Conservation (phyloP, 805 yeast species). For the Hanseniaspora singularis region DNA sequence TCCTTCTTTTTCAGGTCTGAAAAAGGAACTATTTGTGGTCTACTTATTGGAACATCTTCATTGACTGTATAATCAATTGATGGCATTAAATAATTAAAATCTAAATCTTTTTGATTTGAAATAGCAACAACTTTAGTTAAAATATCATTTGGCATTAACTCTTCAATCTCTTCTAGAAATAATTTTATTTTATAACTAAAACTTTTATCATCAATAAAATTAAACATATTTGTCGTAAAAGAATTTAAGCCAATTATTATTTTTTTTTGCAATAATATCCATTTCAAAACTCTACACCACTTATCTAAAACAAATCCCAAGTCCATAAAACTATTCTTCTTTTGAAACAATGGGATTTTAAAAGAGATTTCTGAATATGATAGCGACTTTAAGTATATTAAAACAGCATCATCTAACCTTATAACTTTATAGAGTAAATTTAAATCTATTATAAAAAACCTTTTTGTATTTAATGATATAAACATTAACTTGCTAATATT, state of each 20-base stretch:
- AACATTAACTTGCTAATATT: background rate
- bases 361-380: constrained; percentile 11
- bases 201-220: background rate
- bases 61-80: too few relatives aligned
- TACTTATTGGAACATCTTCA: too few relatives aligned
- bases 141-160: constrained; percentile 1
- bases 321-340: background rate
- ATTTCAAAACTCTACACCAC: constrained; percentile 2
- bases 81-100: constrained; percentile 1
- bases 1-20: background rate
- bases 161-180: background rate
- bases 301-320: constrained; percentile 4
- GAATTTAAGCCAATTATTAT: background rate
- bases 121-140: background rate
- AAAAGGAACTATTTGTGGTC: too few relatives aligned
- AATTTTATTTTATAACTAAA: background rate
- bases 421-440: constrained; percentile 3
- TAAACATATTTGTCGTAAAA: constrained; percentile 5
- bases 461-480: background rate
- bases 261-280: background rate
- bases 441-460: background rate
- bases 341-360: background rate
- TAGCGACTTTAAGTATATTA: constrained; percentile 9
- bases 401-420: constrained; percentile 6
- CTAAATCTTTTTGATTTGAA: constrained; percentile 4